These are phyloP conservation scores for Plasmodium relictum DNA, from an alignment of 169 alveolate species.

Conservation along the genomic window DNA sequence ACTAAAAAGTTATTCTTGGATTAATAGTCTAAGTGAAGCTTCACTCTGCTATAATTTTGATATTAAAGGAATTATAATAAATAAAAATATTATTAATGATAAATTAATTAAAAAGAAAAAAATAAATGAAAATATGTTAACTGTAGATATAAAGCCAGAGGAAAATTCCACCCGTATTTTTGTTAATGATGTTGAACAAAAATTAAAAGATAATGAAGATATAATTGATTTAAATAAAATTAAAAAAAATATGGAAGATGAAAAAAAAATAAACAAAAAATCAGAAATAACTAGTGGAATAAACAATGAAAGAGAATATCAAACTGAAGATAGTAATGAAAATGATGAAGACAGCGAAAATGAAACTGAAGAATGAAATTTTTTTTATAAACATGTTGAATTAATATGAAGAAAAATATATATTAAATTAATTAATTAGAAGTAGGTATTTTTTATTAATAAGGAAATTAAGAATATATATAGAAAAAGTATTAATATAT, in stretches of 20 bases:
- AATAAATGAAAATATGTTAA: slow-evolving; percentile 18
- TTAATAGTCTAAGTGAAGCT: slow-evolving; percentile 58
- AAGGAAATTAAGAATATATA: too few relatives aligned
- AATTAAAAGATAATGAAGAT: slow-evolving; percentile 11
- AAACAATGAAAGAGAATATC: neutral
- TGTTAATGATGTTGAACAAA: slow-evolving; percentile 41
- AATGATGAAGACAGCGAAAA: slow-evolving; percentile 4
- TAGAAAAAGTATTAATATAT: too few relatives aligned
- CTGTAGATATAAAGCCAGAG: slow-evolving; percentile 55
- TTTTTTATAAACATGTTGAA: too few relatives aligned
- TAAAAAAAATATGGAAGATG: slow-evolving; percentile 60
- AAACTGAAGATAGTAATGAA: slow-evolving; percentile 13
- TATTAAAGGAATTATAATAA: slow-evolving; percentile 40
- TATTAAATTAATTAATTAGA: too few relatives aligned
- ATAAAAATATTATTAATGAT: slow-evolving; percentile 17
- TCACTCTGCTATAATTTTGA: slow-evolving; percentile 51
- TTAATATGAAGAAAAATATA: too few relatives aligned
- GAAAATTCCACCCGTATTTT: slow-evolving; percentile 32
- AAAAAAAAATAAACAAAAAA: slow-evolving; percentile 19
- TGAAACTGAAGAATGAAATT: too few relatives aligned
- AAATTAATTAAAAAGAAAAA: slow-evolving; percentile 19
- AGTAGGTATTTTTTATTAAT: too few relatives aligned
- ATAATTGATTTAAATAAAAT: slow-evolving; percentile 60
- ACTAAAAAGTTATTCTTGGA: slow-evolving; percentile 52
- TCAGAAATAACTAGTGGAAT: neutral